Base-by-base conservation (phyloP, 2,329 filamentous ascomycete species). In the Aciculosporium take region DNA sequence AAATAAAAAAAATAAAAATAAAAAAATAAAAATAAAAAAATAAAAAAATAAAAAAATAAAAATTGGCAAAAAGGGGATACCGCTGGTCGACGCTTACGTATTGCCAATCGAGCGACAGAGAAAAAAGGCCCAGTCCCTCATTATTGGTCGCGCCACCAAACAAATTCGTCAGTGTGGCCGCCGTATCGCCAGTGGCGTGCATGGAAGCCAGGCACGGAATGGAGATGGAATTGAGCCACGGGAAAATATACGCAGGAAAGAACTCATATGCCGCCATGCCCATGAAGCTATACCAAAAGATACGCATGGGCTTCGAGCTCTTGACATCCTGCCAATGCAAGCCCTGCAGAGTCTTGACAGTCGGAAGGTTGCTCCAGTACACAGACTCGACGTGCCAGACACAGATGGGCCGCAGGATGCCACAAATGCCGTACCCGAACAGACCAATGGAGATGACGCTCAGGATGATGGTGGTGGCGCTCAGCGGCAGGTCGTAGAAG, bases 381-480 rank as follows among this genome's bases (percentile, higher is more conserved):
- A 76, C 71, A 2, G 69, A 64, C 12, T 75, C 71, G 5, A 69
- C 66, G 39, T 72, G 70, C 62, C 68, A 75, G 9, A 76, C 71
- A 2, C 64, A 61, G 29, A 75, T 62, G 0, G 71, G 71, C 0
- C 72, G 68, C 49, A 75, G 53, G 2, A 75, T 35, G 7, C 72
- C 72, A 33, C 63, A 67, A 3, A 76, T 52, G 2, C 70, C 71
- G 31, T 73, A 76, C 1, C 72, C 71, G 40, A 73, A 74, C 2
- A 75, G 51, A 0, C 68, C 68, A 31, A 75, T 73, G 0, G 70
- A 74, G 39, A 75, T 67, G 35, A 36, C 25, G 12, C 56, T 62
- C 42, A 74, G 45, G 6, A 75, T 58, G 0, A 72, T 64, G 0
- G 71, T 74, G 1, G 57, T 51, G 0, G 66, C 51, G 23, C 53